Percentiles rank a stretch among this genome's conserved stretches.
Conservation (phyloP, 225 moss, liverwort and hornwort genomes). For the Polytrichum commune region DNA sequence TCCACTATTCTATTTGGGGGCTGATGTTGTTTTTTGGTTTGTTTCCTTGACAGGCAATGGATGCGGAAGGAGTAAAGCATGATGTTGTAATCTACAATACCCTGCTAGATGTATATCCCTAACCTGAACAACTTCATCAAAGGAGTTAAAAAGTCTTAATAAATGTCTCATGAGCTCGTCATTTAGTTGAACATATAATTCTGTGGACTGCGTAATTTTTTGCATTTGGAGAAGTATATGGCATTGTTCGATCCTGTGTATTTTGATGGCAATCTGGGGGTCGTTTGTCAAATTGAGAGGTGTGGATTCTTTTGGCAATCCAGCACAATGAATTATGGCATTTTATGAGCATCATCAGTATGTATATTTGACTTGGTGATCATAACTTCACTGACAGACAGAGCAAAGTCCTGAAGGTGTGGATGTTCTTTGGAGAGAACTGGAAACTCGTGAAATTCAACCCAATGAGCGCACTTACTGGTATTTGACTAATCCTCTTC, state of each 20-base stretch:
- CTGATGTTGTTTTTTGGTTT: slow-evolving; percentile 2
- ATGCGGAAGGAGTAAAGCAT: slow-evolving; percentile 48
- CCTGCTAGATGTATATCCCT: slow-evolving; percentile 45
- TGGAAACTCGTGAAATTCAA: slow-evolving; percentile 40
- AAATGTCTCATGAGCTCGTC: not conserved
- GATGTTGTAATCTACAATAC: slow-evolving; percentile 64
- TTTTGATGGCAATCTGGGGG: not conserved
- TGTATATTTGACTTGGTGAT: not conserved
- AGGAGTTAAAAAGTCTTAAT: too few relatives aligned
- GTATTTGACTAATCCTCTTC: slow-evolving; percentile 14
- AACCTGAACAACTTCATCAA: not conserved
- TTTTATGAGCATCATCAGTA: not conserved
- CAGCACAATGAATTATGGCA: too few relatives aligned
- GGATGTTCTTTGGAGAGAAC: slow-evolving; percentile 43
- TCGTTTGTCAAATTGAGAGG: slow-evolving; percentile 1
- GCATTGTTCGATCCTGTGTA: too few relatives aligned
- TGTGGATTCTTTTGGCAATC: not conserved
- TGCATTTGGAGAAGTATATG: not conserved
- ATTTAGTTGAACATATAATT: not conserved
- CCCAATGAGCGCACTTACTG: slow-evolving; percentile 62
- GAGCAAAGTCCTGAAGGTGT: slow-evolving; percentile 66
- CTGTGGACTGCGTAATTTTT: not conserved
- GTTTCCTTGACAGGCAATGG: slow-evolving; percentile 46
- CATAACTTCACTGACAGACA: slow-evolving; percentile 30
- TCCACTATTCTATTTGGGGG: not conserved